Evolutionary conservation across 164 flowering plant species (phyloP).

Genomic region (Malania oleifera): DNA sequence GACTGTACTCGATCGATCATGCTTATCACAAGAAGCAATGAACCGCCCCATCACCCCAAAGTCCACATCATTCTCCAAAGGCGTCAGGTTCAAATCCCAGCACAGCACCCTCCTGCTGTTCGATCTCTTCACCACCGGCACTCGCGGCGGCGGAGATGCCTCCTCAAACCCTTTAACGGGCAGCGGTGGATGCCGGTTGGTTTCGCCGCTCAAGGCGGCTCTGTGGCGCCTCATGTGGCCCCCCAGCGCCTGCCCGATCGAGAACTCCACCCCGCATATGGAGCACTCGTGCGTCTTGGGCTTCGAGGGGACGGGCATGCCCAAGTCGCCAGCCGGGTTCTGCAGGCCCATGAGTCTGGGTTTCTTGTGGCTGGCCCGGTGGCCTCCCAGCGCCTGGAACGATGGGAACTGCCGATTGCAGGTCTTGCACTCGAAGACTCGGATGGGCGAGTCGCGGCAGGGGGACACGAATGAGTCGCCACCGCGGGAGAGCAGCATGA

Average conservation of each 20-base stretch:
- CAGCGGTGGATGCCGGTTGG: neutral
- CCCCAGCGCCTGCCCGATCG: conserved; percentile 70
- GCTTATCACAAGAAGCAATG: conserved; percentile 14
- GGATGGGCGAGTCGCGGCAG: neutral
- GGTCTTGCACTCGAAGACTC: conserved; percentile 83
- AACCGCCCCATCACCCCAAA: conserved; percentile 15
- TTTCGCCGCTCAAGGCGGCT: conserved; percentile 11
- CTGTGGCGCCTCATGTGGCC: conserved; percentile 82
- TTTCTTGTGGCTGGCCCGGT: conserved; percentile 87
- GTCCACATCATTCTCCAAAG: conserved; percentile 46
- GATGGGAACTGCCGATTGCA: conserved; percentile 72
- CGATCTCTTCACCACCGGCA: conserved; percentile 23
- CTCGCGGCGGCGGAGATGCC: neutral
- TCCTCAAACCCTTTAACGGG: too few species aligned
- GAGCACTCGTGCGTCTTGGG: conserved; percentile 66
- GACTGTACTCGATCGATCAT: too few species aligned
- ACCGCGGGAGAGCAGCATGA: conserved; percentile 51
- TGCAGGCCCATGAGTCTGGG: conserved; percentile 33
- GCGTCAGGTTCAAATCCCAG: conserved; percentile 69
- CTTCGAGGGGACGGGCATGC: conserved; percentile 22
- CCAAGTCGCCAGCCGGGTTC: conserved; percentile 4
- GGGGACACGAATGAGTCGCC: neutral
- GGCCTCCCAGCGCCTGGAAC: conserved; percentile 89
- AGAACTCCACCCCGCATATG: conserved; percentile 62
- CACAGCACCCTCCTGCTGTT: conserved; percentile 31